Percentiles rank a stretch among this genome's conserved stretches.
Evolutionary conservation across 139 green algal genomes (phyloP).

Genomic region (Volvox africanus): DNA sequence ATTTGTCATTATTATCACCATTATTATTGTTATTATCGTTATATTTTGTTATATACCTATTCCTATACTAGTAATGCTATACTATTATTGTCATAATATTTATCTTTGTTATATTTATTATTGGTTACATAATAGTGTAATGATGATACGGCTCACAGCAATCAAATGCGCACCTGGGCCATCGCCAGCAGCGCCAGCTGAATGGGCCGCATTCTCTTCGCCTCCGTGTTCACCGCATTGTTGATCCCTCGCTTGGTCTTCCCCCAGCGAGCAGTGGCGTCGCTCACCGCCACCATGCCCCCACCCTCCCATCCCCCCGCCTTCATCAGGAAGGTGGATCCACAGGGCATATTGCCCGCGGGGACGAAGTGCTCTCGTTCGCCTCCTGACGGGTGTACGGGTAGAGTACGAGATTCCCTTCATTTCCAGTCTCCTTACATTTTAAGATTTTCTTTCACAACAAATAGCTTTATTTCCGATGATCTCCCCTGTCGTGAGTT

Average conservation of each 20-base stretch:
- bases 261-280: not conserved
- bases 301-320: slow-evolving; percentile 22
- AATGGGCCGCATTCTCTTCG: slow-evolving; percentile 53
- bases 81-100: too few species aligned
- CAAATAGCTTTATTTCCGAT: too few species aligned
- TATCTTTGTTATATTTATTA: too few species aligned
- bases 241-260: slow-evolving; percentile 19
- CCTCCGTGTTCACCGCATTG: slow-evolving; percentile 42
- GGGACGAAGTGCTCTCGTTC: slow-evolving; percentile 35
- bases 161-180: slow-evolving; percentile 25
- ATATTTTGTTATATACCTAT: too few species aligned
- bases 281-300: slow-evolving; percentile 3
- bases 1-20: too few species aligned
- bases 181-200: slow-evolving; percentile 57
- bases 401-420: too few species aligned
- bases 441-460: too few species aligned
- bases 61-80: too few species aligned
- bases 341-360: slow-evolving; percentile 8
- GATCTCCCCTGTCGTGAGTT: too few species aligned
- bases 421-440: too few species aligned
- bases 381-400: not conserved
- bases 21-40: too few species aligned
- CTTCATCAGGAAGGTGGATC: slow-evolving; percentile 35
- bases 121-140: too few species aligned
- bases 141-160: not conserved